Base-by-base conservation (phyloP, 768 basidiomycete species). In the Lanmaoa rubissima region DNA sequence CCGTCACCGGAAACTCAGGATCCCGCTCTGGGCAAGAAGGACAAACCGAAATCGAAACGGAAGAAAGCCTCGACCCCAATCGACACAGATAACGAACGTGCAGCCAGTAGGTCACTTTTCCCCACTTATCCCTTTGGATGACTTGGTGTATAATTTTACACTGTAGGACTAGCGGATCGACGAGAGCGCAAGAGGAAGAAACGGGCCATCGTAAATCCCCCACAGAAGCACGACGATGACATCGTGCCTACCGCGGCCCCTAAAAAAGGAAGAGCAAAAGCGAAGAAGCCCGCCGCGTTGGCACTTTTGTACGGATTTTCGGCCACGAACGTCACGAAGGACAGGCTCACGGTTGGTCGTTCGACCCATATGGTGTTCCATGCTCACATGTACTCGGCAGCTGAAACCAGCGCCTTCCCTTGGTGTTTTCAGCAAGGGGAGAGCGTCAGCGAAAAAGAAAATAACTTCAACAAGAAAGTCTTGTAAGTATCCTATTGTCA, bases 121-220 rank as follows among this genome's bases (percentile, higher is more conserved):
- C 49, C 32, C 41, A 17, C 3, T 13, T 17, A n/a, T 28, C 35
- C 43, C 32, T 5, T 28, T 48, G 45, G 44, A 28, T 41, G 24
- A 58, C 34, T 35, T 38, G 31, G 24, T 3, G 51, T 21, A 24
- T 4, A 34, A 24, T 42, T 14, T 28, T 28, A 26, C 26, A 12
- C 21, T 28, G 24, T 41, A 92, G 89, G 88, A 53, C 71, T 88
- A 13, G 74, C 78, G 12, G 85, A 86, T 59, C 81, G 90, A 28
- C 81, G 86, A 14, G 82, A 88, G 58, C 78, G 83, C 44, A 85
- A 86, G 67, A 80, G 82, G 51, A 71, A 71, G 24, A 88, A 83
- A 64, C 79, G 79, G 21, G 79, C 76, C 3, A 83, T 87, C 38
- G 75, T 85, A 38, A 66, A 75, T 39, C 56, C 64, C 31, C 43